Percentiles rank a stretch among this genome's conserved stretches.
Evolutionary conservation across 208 protist species (phyloP).

Genomic region (Crithidia brevicula): DNA sequence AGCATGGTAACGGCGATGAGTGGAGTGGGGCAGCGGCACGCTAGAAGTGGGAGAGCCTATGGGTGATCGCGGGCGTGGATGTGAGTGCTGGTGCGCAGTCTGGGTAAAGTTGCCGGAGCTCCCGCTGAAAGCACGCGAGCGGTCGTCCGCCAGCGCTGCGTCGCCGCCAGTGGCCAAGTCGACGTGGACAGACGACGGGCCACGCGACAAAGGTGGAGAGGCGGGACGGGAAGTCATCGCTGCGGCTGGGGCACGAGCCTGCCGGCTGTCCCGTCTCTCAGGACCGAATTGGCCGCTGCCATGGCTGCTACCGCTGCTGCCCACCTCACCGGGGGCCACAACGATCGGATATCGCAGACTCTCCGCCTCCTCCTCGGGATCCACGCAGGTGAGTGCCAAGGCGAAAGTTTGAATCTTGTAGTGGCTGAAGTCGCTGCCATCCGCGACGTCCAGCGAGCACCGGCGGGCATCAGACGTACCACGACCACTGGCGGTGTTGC

Average conservation of each 20-base stretch:
- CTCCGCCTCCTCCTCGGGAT: constrained; percentile 29
- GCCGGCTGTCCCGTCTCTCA: not conserved
- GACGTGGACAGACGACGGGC: constrained; percentile 4
- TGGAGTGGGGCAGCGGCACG: not conserved
- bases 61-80: not conserved
- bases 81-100: not conserved
- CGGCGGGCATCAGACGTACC: not conserved
- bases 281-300: not conserved
- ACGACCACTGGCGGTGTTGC: not conserved
- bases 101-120: not conserved
- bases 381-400: constrained; percentile 18
- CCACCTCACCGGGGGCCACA: constrained; percentile 5
- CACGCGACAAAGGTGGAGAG: constrained; percentile 2
- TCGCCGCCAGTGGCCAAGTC: constrained; percentile 4
- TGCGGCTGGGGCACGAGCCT: not conserved
- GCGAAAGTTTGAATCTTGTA: constrained; percentile 6
- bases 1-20: not conserved
- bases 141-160: not conserved
- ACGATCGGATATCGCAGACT: constrained; percentile 32
- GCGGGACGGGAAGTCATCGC: not conserved
- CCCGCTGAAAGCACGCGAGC: not conserved
- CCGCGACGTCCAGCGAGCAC: not conserved
- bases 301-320: not conserved
- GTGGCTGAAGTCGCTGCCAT: not conserved
- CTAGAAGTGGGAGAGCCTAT: not conserved